Evolutionary conservation across 2,329 filamentous ascomycete species (phyloP).

Genomic region (Paraphaeosphaeria sporulosa): DNA sequence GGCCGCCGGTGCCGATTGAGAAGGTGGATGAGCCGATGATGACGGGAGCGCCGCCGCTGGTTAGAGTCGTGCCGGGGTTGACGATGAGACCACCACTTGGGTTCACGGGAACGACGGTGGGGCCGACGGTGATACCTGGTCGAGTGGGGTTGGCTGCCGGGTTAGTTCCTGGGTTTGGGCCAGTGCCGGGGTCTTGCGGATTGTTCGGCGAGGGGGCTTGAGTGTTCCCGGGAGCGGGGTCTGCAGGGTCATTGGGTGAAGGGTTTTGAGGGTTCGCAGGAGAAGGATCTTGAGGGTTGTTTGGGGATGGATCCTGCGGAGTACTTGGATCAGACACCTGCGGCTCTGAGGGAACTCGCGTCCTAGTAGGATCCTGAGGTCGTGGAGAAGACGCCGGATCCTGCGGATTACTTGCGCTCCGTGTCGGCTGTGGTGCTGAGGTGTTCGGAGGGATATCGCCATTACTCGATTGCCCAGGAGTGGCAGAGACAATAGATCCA

Average conservation of each 20-base stretch:
- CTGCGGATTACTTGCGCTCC: conserved; percentile 4
- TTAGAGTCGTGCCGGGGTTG: conserved; percentile 22
- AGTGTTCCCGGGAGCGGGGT: neutral
- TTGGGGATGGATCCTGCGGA: neutral
- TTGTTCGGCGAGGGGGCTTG: neutral
- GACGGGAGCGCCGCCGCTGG: conserved; percentile 15
- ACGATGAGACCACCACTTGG: conserved; percentile 27
- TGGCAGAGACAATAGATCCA: conserved; percentile 10
- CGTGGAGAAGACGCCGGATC: neutral
- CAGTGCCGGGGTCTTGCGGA: conserved; percentile 6
- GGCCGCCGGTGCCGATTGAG: conserved; percentile 20
- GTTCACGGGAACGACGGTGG: conserved; percentile 19
- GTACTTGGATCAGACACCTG: neutral
- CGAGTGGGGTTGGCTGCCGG: conserved; percentile 11
- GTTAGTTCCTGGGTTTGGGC: neutral
- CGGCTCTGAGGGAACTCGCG: neutral
- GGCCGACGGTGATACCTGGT: conserved; percentile 23
- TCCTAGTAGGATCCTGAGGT: neutral
- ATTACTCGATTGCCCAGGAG: conserved; percentile 7
- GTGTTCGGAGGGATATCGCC: neutral
- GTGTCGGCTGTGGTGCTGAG: neutral
- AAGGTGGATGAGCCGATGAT: conserved; percentile 21
- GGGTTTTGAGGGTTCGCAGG: neutral
- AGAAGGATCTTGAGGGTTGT: neutral
- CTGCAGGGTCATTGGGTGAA: conserved; percentile 1